Evolutionary conservation across 176 grass and related monocot species (phyloP).

Genomic region (Aegilops bicornis): DNA sequence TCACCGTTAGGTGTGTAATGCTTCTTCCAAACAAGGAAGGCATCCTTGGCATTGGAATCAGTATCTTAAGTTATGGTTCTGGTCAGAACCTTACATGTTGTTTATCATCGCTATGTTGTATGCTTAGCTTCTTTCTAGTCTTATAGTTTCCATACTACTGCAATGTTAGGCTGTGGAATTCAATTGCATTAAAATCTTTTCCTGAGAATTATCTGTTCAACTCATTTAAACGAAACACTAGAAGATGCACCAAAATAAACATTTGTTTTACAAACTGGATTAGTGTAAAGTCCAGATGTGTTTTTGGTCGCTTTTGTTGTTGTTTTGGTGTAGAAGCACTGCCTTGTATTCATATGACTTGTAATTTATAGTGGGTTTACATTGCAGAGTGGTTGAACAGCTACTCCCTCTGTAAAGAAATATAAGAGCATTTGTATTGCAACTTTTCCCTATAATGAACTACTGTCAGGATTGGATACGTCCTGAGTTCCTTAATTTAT

Average conservation of each 20-base stretch:
- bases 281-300: not conserved
- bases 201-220: not conserved
- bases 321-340: conserved; percentile 3
- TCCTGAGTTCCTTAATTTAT: not conserved
- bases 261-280: not conserved
- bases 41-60: not conserved
- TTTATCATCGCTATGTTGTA: conserved; percentile 4
- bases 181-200: not conserved
- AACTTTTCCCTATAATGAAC: not conserved
- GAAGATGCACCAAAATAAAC: not conserved
- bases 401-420: no score
- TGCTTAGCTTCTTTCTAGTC: not conserved
- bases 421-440: not conserved
- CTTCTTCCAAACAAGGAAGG: not conserved
- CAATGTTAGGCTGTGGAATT: not conserved
- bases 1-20: not conserved
- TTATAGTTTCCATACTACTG: not conserved
- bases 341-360: not conserved
- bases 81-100: not conserved
- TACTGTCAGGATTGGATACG: not conserved
- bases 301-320: not conserved
- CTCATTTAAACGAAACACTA: not conserved
- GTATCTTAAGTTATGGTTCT: conserved; percentile 21
- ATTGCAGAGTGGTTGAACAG: not conserved
- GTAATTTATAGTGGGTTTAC: not conserved